phyloP scores from a whole-genome alignment of 2,329 filamentous ascomycete genomes.

The Verticillium zaregamsianum region DNA sequence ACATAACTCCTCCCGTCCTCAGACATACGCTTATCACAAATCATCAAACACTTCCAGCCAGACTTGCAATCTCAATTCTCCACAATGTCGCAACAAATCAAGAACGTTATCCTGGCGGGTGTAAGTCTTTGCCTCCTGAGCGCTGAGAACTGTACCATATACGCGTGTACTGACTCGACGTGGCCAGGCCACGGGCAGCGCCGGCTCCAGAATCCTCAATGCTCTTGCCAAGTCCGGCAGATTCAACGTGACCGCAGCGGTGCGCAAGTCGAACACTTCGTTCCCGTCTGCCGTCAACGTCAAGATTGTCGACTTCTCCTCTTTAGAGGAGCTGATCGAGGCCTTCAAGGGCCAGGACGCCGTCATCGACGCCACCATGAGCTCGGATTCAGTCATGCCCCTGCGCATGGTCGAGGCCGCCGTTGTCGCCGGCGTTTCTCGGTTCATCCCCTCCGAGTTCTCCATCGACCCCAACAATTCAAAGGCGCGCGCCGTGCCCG shows the following conservation, averaged over 20 bases:
- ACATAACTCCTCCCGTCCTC: too few relatives aligned
- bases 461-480: conserved; percentile 27
- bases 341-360: conserved; percentile 55
- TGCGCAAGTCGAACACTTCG: conserved; percentile 28
- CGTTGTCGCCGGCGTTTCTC: conserved; percentile 53
- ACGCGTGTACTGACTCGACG: background rate
- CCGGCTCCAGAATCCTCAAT: conserved; percentile 26
- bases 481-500: conserved; percentile 11
- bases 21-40: too few relatives aligned
- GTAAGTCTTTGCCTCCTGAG: too few relatives aligned
- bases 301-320: conserved; percentile 43
- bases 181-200: conserved; percentile 23
- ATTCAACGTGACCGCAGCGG: conserved; percentile 49
- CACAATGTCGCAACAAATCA: conserved; percentile 17
- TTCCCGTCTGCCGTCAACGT: conserved; percentile 32
- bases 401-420: conserved; percentile 51
- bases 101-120: conserved; percentile 33
- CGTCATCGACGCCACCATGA: conserved; percentile 34
- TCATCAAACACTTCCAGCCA: too few relatives aligned
- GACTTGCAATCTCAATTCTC: too few relatives aligned
- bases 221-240: conserved; percentile 23
- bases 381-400: conserved; percentile 32
- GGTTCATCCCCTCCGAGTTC: conserved; percentile 60
- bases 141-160: too few relatives aligned
- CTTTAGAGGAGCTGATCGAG: conserved; percentile 40